Evolutionary conservation across 1,139 yeast species (phyloP).

Genomic region (Barnettozyma hawaiiensis): DNA sequence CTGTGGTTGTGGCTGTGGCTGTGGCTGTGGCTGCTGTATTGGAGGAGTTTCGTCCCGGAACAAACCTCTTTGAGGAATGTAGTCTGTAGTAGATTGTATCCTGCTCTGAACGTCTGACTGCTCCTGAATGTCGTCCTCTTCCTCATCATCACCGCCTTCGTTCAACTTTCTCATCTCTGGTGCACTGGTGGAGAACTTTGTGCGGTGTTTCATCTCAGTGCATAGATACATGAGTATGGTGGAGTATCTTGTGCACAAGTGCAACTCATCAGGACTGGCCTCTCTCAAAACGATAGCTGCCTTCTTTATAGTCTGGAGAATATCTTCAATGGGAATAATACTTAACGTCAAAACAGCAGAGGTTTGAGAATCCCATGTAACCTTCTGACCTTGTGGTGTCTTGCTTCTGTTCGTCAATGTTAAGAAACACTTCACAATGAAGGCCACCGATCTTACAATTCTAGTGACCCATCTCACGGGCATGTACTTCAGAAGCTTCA

Average conservation of each 20-base stretch:
- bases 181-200: slow-evolving; percentile 23
- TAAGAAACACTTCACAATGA: slow-evolving; percentile 77
- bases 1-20: too few relatives aligned
- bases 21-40: background rate
- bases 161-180: slow-evolving; percentile 22
- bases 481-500: slow-evolving; percentile 64
- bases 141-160: slow-evolving; percentile 20
- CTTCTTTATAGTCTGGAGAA: slow-evolving; percentile 58
- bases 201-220: slow-evolving; percentile 55
- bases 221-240: slow-evolving; percentile 74
- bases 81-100: slow-evolving; percentile 4
- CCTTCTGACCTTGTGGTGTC: slow-evolving; percentile 22
- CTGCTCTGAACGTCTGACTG: background rate
- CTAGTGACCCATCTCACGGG: slow-evolving; percentile 90
- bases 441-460: slow-evolving; percentile 86
- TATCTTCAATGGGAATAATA: slow-evolving; percentile 64
- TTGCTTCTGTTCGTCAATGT: slow-evolving; percentile 48
- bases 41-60: slow-evolving; percentile 2
- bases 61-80: slow-evolving; percentile 7
- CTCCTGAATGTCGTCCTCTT: slow-evolving; percentile 16
- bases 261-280: slow-evolving; percentile 86
- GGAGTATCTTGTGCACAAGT: slow-evolving; percentile 75
- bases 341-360: slow-evolving; percentile 55
- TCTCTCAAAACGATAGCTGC: slow-evolving; percentile 75
- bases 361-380: slow-evolving; percentile 33